phyloP scores from a whole-genome alignment of 495 filamentous ascomycete species.

The Neurospora sp. region DNA sequence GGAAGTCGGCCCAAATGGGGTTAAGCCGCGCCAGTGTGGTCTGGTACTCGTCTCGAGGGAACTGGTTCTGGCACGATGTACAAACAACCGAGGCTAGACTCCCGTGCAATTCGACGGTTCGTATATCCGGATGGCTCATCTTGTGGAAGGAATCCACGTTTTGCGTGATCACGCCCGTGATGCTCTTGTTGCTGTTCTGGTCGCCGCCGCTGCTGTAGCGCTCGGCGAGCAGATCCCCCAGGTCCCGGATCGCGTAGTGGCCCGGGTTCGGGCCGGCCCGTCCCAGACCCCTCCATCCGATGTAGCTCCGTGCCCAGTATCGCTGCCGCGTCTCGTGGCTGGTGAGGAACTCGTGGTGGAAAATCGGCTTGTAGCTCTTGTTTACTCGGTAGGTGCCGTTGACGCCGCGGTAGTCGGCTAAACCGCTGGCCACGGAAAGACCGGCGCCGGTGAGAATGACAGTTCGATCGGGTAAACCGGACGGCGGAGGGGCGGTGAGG shows the following conservation, averaged over 20 bases:
- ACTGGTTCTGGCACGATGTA: slow-evolving; percentile 59
- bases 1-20: slow-evolving; percentile 73
- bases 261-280: slow-evolving; percentile 70
- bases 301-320: slow-evolving; percentile 92
- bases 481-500: slow-evolving; percentile 46
- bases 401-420: slow-evolving; percentile 84
- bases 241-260: slow-evolving; percentile 62
- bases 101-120: slow-evolving; percentile 82
- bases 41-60: slow-evolving; percentile 67
- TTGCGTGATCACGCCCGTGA: slow-evolving; percentile 79
- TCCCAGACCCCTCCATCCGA: slow-evolving; percentile 78
- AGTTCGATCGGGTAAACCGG: slow-evolving; percentile 32
- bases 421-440: slow-evolving; percentile 83
- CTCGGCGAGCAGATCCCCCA: slow-evolving; percentile 43
- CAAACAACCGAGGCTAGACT: slow-evolving; percentile 75
- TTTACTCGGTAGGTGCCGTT: slow-evolving; percentile 91
- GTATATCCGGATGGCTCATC: slow-evolving; percentile 59
- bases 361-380: slow-evolving; percentile 81
- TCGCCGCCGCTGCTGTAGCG: background rate
- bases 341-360: slow-evolving; percentile 76
- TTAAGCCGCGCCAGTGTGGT: slow-evolving; percentile 66
- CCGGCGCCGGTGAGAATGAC: slow-evolving; percentile 89
- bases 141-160: slow-evolving; percentile 95
- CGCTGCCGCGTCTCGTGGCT: slow-evolving; percentile 83
- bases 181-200: slow-evolving; percentile 36